Conservation (phyloP, 306 rosid species). For the Casuarina glauca region DNA sequence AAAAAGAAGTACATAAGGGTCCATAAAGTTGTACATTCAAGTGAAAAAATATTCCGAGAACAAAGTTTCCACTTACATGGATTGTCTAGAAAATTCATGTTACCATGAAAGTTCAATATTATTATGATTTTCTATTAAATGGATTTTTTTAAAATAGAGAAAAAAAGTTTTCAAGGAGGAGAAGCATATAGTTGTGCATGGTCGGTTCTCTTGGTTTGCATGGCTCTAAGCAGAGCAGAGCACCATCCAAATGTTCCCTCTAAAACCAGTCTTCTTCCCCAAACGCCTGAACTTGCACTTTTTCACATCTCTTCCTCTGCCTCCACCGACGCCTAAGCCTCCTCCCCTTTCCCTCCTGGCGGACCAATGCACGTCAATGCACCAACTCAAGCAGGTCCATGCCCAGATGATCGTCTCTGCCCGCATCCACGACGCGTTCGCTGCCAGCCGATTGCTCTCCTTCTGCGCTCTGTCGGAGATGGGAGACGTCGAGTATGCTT, state of each 20-base stretch:
- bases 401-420: conserved; percentile 42
- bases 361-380: conserved; percentile 32
- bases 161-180: no score
- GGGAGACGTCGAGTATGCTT: conserved; percentile 35
- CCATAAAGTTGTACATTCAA: no score
- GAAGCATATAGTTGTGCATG: no score
- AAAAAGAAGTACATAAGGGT: no score
- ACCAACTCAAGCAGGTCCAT: conserved; percentile 42
- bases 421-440: conserved; percentile 38
- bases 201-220: no score
- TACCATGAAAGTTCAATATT: no score
- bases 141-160: no score
- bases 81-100: no score
- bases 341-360: conserved; percentile 32
- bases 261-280: conserved; percentile 18
- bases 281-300: not conserved
- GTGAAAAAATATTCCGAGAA: no score
- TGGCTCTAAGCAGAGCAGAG: not conserved
- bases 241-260: conserved; percentile 34
- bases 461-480: conserved; percentile 37
- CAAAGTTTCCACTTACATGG: no score
- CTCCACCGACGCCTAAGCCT: conserved; percentile 11
- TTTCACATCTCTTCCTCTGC: conserved; percentile 5
- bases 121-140: no score
- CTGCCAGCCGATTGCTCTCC: conserved; percentile 41